Evolutionary conservation across 2,329 filamentous ascomycete genomes (phyloP).

Genomic region (Microcyclosporella mali): DNA sequence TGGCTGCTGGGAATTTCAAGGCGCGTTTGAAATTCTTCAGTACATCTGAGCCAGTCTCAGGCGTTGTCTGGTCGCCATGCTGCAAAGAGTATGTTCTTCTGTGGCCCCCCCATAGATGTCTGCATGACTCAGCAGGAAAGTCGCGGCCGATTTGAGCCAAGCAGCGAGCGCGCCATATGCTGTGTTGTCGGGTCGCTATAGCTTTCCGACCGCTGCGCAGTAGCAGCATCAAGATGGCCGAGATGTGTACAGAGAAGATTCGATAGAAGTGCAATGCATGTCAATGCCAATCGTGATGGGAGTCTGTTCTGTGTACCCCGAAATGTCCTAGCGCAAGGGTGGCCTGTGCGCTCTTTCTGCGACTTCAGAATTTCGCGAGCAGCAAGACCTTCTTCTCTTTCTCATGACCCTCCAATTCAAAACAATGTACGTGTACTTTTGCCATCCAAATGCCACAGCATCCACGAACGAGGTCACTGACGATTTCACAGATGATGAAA

Average conservation of each 20-base stretch:
- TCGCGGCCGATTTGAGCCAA: too few relatives aligned
- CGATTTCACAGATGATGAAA: constrained; percentile 85
- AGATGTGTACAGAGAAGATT: not conserved
- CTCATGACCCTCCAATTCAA: constrained; percentile 98
- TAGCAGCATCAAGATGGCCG: not conserved
- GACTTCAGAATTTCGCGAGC: constrained; percentile 6
- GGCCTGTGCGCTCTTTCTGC: not conserved
- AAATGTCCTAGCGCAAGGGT: too few relatives aligned
- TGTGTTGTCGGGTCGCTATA: too few relatives aligned
- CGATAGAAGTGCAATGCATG: not conserved
- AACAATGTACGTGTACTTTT: constrained; percentile 66
- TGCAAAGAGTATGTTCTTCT: too few relatives aligned
- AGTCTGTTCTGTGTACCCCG: too few relatives aligned
- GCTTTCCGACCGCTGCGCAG: too few relatives aligned
- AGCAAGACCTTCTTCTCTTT: constrained; percentile 38
- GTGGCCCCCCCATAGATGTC: too few relatives aligned
- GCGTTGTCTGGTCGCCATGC: too few relatives aligned
- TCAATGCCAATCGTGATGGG: too few relatives aligned
- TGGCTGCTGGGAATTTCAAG: constrained; percentile 42
- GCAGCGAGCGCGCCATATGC: too few relatives aligned
- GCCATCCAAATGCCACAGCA: not conserved
- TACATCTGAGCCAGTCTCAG: not conserved
- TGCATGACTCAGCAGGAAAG: too few relatives aligned
- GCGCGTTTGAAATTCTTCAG: constrained; percentile 27
- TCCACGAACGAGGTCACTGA: constrained; percentile 13